These are phyloP conservation scores for Mycocentrospora acerina DNA, from an alignment of 2,329 filamentous ascomycete species.

Conservation along the genomic window DNA sequence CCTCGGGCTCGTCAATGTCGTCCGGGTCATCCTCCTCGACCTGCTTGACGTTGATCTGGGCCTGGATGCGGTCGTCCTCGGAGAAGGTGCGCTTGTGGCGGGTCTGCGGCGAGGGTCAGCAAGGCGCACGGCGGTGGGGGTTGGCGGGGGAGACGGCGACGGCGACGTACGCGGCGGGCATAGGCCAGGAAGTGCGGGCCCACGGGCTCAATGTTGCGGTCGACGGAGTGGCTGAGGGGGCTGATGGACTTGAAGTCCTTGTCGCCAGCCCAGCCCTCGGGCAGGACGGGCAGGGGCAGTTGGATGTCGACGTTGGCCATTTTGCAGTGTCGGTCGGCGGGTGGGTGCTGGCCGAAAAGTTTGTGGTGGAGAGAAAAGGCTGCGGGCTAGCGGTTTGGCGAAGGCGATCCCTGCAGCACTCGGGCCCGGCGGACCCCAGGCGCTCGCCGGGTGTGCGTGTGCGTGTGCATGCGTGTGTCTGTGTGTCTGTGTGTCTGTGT, in stretches of 20 bases:
- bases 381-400: conserved; percentile 2
- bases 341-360: conserved; percentile 16
- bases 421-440: too few relatives aligned
- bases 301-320: conserved; percentile 69
- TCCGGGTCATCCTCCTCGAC: conserved; percentile 86
- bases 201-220: conserved; percentile 91
- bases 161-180: conserved; percentile 73
- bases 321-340: conserved; percentile 11
- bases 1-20: conserved; percentile 92
- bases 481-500: too few relatives aligned
- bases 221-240: conserved; percentile 71
- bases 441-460: too few relatives aligned
- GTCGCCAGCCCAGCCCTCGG: conserved; percentile 79
- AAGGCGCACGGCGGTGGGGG: not conserved
- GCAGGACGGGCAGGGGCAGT: conserved; percentile 71
- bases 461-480: too few relatives aligned
- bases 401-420: conserved; percentile 1
- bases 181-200: conserved; percentile 98
- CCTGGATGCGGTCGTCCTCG: conserved; percentile 97
- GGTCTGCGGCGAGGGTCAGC: conserved; percentile 49
- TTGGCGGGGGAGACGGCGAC: not conserved
- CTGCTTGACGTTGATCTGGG: conserved; percentile 92
- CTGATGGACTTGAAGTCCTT: conserved; percentile 90
- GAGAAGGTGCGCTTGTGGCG: conserved; percentile 97
- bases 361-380: conserved; percentile 3